A percentile compares a stretch with the other conserved stretches of the same genome.
phyloP scores from a whole-genome alignment of 495 filamentous ascomycete species.

The Friedmanniomyces simplex region DNA sequence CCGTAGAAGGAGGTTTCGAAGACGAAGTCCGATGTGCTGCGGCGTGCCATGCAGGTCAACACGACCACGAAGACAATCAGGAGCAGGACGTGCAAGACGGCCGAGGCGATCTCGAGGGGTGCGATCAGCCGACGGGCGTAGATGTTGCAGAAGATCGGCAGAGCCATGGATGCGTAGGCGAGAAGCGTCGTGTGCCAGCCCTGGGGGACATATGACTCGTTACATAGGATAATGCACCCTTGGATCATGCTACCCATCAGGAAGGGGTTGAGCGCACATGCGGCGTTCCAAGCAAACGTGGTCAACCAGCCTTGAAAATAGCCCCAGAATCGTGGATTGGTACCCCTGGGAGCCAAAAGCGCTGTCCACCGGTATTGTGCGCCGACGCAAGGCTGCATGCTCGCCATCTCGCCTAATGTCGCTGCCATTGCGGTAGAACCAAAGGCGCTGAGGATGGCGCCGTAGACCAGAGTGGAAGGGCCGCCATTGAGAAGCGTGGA shows the following conservation, averaged over 20 bases:
- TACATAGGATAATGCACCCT: slow-evolving; percentile 2
- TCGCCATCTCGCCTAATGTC: slow-evolving; percentile 32
- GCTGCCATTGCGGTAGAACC: slow-evolving; percentile 24
- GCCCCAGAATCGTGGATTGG: slow-evolving; percentile 18
- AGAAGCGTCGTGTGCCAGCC: slow-evolving; percentile 3
- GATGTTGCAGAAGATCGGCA: slow-evolving; percentile 3
- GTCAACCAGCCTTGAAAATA: slow-evolving; percentile 19
- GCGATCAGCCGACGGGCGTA: background rate
- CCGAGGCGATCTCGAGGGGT: background rate
- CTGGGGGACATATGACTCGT: background rate
- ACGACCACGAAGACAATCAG: slow-evolving; percentile 5
- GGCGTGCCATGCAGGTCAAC: background rate
- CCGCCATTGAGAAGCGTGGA: slow-evolving; percentile 28
- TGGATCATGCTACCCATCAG: background rate
- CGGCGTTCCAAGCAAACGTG: slow-evolving; percentile 3
- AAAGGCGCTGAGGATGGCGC: slow-evolving; percentile 22
- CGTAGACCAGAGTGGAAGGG: slow-evolving; percentile 28
- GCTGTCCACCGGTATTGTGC: slow-evolving; percentile 21
- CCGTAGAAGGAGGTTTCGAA: slow-evolving; percentile 10
- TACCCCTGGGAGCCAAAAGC: slow-evolving; percentile 9
- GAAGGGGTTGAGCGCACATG: slow-evolving; percentile 1
- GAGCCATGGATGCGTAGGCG: background rate
- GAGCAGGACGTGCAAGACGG: background rate
- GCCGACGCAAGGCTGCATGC: slow-evolving; percentile 23
- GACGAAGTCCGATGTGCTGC: slow-evolving; percentile 5